These are phyloP conservation scores for Dendrobium huoshanense DNA, from an alignment of 106 monocot species.

Conservation along the genomic window DNA sequence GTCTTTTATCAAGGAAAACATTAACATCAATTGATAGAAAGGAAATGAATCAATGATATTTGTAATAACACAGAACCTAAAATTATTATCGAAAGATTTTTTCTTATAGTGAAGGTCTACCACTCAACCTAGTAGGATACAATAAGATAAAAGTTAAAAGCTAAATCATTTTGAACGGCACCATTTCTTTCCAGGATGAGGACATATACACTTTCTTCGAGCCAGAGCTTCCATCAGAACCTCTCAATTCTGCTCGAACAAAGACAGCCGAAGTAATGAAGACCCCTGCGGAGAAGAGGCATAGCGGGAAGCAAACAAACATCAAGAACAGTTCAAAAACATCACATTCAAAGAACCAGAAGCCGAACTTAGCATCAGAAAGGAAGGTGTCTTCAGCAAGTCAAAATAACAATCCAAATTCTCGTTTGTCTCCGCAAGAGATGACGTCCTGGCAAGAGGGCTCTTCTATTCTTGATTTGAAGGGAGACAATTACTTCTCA, in stretches of 20 bases:
- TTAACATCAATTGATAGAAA: too few relatives aligned
- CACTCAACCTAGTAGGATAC: too few relatives aligned
- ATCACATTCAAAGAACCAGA: conserved; percentile 34
- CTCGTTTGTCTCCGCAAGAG: conserved; percentile 41
- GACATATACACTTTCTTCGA: conserved; percentile 92
- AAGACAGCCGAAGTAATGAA: conserved; percentile 50
- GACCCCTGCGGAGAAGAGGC: conserved; percentile 35
- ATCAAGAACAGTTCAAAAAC: conserved; percentile 45
- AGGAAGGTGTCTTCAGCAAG: conserved; percentile 17
- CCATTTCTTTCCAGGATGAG: conserved; percentile 54
- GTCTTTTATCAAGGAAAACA: too few relatives aligned
- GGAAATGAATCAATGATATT: too few relatives aligned
- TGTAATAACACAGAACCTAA: too few relatives aligned
- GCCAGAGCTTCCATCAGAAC: conserved; percentile 84
- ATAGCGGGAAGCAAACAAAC: conserved; percentile 29
- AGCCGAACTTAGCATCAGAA: conserved; percentile 30
- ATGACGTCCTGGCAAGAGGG: conserved; percentile 75
- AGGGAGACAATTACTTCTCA: conserved; percentile 90
- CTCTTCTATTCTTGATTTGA: conserved; percentile 84
- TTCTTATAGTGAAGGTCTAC: too few relatives aligned
- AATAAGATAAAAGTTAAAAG: too few relatives aligned
- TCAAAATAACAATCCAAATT: conserved; percentile 16
- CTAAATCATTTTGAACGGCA: too few relatives aligned
- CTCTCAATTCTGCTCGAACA: conserved; percentile 34
- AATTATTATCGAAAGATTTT: too few relatives aligned